Conservation (phyloP, 2,329 filamentous ascomycete species). For the Fusarium chaquense region DNA sequence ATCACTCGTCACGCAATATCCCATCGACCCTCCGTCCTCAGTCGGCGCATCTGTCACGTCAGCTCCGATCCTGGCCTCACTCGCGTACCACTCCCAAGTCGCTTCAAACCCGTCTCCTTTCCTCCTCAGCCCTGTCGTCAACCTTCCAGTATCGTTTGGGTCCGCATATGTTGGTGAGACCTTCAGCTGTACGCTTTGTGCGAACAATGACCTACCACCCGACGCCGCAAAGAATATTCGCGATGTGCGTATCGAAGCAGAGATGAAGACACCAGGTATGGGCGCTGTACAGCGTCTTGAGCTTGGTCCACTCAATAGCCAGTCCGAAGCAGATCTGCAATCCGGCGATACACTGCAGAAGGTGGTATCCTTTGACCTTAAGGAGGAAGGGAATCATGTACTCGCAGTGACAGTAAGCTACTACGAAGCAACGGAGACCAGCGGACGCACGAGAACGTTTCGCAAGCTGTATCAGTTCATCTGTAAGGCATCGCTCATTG, state of each 20-base stretch:
- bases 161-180: slow-evolving; percentile 96
- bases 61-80: slow-evolving; percentile 71
- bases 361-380: slow-evolving; percentile 86
- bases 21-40: slow-evolving; percentile 62
- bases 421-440: slow-evolving; percentile 82
- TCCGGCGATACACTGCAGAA: slow-evolving; percentile 80
- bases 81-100: slow-evolving; percentile 71
- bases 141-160: slow-evolving; percentile 90
- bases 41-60: slow-evolving; percentile 56
- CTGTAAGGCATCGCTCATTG: slow-evolving; percentile 88
- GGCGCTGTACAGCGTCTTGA: slow-evolving; percentile 71
- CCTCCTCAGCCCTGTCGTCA: slow-evolving; percentile 75
- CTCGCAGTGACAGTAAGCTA: slow-evolving; percentile 94
- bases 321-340: slow-evolving; percentile 61
- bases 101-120: slow-evolving; percentile 66
- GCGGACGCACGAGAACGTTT: slow-evolving; percentile 83
- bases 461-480: slow-evolving; percentile 97
- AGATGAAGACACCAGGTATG: slow-evolving; percentile 89
- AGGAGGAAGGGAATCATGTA: slow-evolving; percentile 94
- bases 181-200: slow-evolving; percentile 93
- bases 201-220: slow-evolving; percentile 79
- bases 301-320: slow-evolving; percentile 59
- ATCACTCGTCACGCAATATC: slow-evolving; percentile 77
- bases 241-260: slow-evolving; percentile 85
- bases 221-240: slow-evolving; percentile 67